A percentile compares a stretch with the other conserved stretches of the same genome.
Conservation (phyloP, 2,329 filamentous ascomycete genomes). For the Claviceps monticola region DNA sequence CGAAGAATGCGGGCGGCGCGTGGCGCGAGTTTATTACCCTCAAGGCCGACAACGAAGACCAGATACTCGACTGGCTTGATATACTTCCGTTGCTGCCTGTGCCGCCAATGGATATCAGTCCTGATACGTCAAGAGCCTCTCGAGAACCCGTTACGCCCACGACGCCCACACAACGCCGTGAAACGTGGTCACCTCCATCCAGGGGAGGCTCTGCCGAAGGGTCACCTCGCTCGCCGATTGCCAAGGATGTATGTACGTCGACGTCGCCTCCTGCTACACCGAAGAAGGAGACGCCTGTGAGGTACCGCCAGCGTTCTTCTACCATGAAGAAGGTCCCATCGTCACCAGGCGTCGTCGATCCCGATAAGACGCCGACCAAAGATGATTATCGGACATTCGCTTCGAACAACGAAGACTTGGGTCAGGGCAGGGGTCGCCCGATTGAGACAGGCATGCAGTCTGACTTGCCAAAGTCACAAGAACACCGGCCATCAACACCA, state of each 20-base stretch:
- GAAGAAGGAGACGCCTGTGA: slow-evolving; percentile 12
- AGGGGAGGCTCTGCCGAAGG: slow-evolving; percentile 13
- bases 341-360: not conserved
- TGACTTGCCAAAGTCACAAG: slow-evolving; percentile 15
- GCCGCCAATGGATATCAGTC: slow-evolving; percentile 25
- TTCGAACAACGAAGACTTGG: slow-evolving; percentile 10
- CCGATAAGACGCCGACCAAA: slow-evolving; percentile 8
- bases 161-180: slow-evolving; percentile 19
- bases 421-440: slow-evolving; percentile 16
- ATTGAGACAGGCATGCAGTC: slow-evolving; percentile 24
- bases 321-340: not conserved
- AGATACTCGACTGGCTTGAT: slow-evolving; percentile 73
- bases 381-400: slow-evolving; percentile 13
- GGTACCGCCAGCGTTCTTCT: slow-evolving; percentile 13
- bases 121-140: slow-evolving; percentile 19
- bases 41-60: slow-evolving; percentile 59
- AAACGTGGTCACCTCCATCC: slow-evolving; percentile 5
- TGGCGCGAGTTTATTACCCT: slow-evolving; percentile 83
- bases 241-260: slow-evolving; percentile 6
- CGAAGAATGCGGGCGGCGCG: slow-evolving; percentile 34
- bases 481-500: slow-evolving; percentile 13
- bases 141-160: slow-evolving; percentile 9
- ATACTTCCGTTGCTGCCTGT: slow-evolving; percentile 49
- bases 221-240: slow-evolving; percentile 10
- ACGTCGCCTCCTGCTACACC: slow-evolving; percentile 10